These are phyloP conservation scores for Exophiala dermatitidis DNA, from an alignment of 2,329 filamentous ascomycete genomes.

Conservation along the genomic window DNA sequence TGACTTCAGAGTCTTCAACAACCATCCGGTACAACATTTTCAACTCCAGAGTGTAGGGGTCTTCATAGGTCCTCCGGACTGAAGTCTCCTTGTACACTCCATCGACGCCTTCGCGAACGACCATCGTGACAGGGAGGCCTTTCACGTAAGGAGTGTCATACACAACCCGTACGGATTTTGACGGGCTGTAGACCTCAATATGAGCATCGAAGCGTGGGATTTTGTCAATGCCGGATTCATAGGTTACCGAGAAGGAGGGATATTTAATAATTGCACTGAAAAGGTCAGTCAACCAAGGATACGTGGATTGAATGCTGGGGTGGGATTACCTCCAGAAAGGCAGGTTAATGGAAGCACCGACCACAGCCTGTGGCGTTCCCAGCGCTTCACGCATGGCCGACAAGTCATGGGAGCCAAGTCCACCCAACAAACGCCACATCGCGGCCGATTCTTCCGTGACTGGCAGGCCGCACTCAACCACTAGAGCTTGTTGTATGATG, in stretches of 20 bases:
- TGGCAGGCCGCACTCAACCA: constrained; percentile 31
- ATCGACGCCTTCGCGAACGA: constrained; percentile 40
- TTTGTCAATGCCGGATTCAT: constrained; percentile 50
- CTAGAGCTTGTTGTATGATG: constrained; percentile 31
- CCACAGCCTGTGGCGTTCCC: constrained; percentile 42
- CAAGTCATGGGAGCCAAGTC: constrained; percentile 48
- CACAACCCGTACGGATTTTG: constrained; percentile 48
- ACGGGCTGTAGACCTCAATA: constrained; percentile 56
- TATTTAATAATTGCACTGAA: constrained; percentile 35
- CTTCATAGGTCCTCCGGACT: constrained; percentile 43
- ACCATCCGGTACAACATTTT: constrained; percentile 36
- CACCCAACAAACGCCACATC: constrained; percentile 37
- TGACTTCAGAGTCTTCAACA: constrained; percentile 35
- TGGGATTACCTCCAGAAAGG: constrained; percentile 30
- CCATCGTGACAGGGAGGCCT: constrained; percentile 48
- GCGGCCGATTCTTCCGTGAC: constrained; percentile 28
- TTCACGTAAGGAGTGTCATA: constrained; percentile 56
- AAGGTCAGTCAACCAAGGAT: constrained; percentile 15
- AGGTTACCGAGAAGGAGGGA: constrained; percentile 45
- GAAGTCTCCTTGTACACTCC: constrained; percentile 36
- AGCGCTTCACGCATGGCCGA: constrained; percentile 48
- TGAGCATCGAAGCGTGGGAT: constrained; percentile 70
- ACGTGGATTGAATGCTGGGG: background rate
- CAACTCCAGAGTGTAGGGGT: constrained; percentile 41
- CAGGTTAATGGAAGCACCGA: constrained; percentile 35